Evolutionary conservation across 1,284 basidiomycete species (phyloP).

Genomic region (Erythrobasidium hasegawianum): DNA sequence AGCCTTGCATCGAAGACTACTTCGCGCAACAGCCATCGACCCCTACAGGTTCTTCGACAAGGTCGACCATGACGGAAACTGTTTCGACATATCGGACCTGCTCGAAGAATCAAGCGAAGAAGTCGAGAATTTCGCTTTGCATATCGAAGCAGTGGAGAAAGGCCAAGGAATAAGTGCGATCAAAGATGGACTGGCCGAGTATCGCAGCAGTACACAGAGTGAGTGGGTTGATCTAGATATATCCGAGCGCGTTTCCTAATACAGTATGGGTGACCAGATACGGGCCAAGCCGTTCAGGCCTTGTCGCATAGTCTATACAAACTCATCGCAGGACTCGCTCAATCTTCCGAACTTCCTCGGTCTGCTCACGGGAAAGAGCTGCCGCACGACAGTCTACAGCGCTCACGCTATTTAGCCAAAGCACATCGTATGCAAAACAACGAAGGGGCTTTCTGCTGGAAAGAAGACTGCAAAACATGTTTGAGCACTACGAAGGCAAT

Average conservation of each 20-base stretch:
- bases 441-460: conserved; percentile 80
- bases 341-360: conserved; percentile 54
- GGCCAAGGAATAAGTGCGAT: conserved; percentile 47
- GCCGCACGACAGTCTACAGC: not conserved
- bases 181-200: conserved; percentile 59
- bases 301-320: conserved; percentile 66
- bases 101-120: conserved; percentile 50
- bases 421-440: conserved; percentile 56
- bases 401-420: conserved; percentile 39
- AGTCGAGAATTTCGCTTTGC: conserved; percentile 11
- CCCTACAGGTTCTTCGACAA: conserved; percentile 62
- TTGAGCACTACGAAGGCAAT: conserved; percentile 69
- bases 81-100: conserved; percentile 56
- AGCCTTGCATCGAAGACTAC: not conserved
- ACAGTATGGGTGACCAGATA: too few species aligned
- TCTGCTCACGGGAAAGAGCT: not conserved
- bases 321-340: conserved; percentile 63
- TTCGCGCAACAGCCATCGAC: not conserved
- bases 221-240: too few species aligned
- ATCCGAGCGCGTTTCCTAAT: not conserved
- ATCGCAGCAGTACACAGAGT: conserved; percentile 66
- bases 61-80: conserved; percentile 78
- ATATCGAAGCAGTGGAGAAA: conserved; percentile 32
- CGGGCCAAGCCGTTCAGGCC: conserved; percentile 66
- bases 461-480: conserved; percentile 67